A percentile compares a stretch with the other conserved stretches of the same genome.
These are phyloP conservation scores for Lactarius indigo DNA, from an alignment of 768 basidiomycete genomes.

Conservation along the genomic window DNA sequence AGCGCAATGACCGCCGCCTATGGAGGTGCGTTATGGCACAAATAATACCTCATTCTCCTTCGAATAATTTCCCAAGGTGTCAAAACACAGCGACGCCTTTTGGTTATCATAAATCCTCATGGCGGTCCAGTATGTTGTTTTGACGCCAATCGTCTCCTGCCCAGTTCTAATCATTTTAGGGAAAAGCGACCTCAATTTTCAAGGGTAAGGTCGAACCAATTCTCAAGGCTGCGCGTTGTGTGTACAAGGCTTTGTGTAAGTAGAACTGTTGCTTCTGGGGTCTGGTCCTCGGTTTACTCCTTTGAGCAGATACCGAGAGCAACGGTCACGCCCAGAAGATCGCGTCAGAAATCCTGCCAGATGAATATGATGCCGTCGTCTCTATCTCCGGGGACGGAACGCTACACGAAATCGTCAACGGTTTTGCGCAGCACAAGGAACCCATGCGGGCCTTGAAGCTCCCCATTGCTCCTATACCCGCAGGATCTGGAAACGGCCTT, in stretches of 20 bases:
- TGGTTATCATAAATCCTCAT: constrained; percentile 74
- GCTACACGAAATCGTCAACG: constrained; percentile 81
- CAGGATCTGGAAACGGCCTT: constrained; percentile 78
- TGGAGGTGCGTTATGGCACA: constrained; percentile 43
- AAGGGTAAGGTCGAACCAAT: constrained; percentile 64
- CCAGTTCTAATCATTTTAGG: constrained; percentile 39
- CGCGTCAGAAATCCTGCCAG: constrained; percentile 50
- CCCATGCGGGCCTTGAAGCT: constrained; percentile 58
- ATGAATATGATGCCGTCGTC: constrained; percentile 64
- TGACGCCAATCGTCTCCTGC: background rate
- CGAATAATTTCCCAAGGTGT: constrained; percentile 37
- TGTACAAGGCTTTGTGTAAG: constrained; percentile 61
- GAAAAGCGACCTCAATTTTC: constrained; percentile 55
- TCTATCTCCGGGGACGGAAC: constrained; percentile 82
- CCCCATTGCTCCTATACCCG: constrained; percentile 76
- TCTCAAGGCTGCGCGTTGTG: constrained; percentile 61
- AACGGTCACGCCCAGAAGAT: constrained; percentile 65
- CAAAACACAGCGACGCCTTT: constrained; percentile 53
- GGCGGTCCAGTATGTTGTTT: constrained; percentile 63
- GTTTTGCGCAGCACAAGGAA: constrained; percentile 63
- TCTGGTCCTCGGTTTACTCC: background rate
- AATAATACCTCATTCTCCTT: constrained; percentile 11
- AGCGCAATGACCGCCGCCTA: constrained; percentile 57
- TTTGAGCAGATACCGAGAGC: constrained; percentile 55
- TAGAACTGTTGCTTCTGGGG: constrained; percentile 12